phyloP scores from a whole-genome alignment of 2,329 filamentous ascomycete genomes.

The Zopfia rhizophila region DNA sequence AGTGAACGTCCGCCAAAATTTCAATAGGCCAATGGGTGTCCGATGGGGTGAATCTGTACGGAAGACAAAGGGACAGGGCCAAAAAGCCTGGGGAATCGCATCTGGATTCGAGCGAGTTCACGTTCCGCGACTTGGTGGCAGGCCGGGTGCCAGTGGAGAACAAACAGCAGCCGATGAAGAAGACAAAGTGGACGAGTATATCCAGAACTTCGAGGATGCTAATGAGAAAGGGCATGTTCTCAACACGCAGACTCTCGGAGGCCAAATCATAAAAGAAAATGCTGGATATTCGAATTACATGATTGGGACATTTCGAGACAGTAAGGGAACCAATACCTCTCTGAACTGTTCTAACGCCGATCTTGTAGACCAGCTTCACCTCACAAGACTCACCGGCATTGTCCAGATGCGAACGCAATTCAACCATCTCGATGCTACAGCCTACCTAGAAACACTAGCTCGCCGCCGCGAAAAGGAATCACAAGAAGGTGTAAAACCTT shows the following conservation, averaged over 20 bases:
- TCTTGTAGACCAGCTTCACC: constrained; percentile 78
- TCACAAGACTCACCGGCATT: constrained; percentile 83
- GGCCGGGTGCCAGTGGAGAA: constrained; percentile 30
- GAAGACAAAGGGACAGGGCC: constrained; percentile 58
- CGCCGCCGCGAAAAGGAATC: constrained; percentile 58
- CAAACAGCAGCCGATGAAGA: constrained; percentile 64
- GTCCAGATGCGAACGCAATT: constrained; percentile 92
- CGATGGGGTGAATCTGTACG: constrained; percentile 82
- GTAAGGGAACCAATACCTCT: constrained; percentile 61
- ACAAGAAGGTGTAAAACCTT: constrained; percentile 53
- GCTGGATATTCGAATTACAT: constrained; percentile 82
- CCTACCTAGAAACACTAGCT: constrained; percentile 72
- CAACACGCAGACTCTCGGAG: constrained; percentile 84
- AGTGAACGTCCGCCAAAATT: constrained; percentile 74
- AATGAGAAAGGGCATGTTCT: constrained; percentile 77
- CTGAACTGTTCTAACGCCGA: constrained; percentile 14
- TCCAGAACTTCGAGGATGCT: constrained; percentile 67
- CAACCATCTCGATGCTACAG: constrained; percentile 87
- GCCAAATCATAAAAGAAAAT: constrained; percentile 76
- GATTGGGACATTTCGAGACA: constrained; percentile 87
- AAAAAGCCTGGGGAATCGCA: constrained; percentile 58
- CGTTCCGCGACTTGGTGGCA: constrained; percentile 38
- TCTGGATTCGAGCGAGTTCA: constrained; percentile 53
- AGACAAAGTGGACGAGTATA: constrained; percentile 70
- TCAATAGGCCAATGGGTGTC: constrained; percentile 85